Percentiles rank a stretch among this genome's conserved stretches.
phyloP scores from a whole-genome alignment of 2,329 filamentous ascomycete genomes.

The Rutstroemia sp. region DNA sequence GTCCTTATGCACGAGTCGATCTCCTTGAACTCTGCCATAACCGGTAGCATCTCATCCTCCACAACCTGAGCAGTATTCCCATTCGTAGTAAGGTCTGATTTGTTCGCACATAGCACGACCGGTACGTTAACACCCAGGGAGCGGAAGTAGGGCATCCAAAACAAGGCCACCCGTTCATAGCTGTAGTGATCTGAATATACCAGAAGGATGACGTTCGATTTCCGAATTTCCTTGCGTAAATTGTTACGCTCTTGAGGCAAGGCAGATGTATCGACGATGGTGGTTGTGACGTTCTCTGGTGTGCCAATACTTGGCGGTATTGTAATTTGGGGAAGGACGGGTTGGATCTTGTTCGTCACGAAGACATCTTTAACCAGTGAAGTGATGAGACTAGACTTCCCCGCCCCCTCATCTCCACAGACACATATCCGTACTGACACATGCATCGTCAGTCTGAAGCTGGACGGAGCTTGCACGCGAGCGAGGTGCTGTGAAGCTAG shows the following conservation, averaged over 20 bases:
- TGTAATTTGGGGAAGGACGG: slow-evolving; percentile 88
- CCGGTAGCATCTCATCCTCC: slow-evolving; percentile 94
- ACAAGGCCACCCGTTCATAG: slow-evolving; percentile 92
- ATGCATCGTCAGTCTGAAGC: slow-evolving; percentile 10
- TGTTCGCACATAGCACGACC: slow-evolving; percentile 94
- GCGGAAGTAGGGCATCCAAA: slow-evolving; percentile 98
- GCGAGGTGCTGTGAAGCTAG: neutral
- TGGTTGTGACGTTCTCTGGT: slow-evolving; percentile 93
- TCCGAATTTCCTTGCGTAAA: slow-evolving; percentile 87
- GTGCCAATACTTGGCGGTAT: slow-evolving; percentile 89
- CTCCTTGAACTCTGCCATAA: slow-evolving; percentile 98
- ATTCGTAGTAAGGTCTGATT: slow-evolving; percentile 77
- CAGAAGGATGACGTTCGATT: slow-evolving; percentile 92
- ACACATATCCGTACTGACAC: slow-evolving; percentile 80
- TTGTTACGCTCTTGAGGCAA: slow-evolving; percentile 87
- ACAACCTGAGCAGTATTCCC: slow-evolving; percentile 76
- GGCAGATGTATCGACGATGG: slow-evolving; percentile 94
- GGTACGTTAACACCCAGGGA: slow-evolving; percentile 98
- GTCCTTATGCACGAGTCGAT: slow-evolving; percentile 97
- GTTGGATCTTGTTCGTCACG: slow-evolving; percentile 89
- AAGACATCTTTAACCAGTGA: slow-evolving; percentile 97
- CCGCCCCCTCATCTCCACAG: slow-evolving; percentile 92
- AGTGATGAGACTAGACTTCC: slow-evolving; percentile 88
- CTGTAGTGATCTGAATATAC: slow-evolving; percentile 99
- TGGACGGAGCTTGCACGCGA: neutral